phyloP scores from a whole-genome alignment of 768 basidiomycete genomes.

The Candolleomyces aberdarensis region DNA sequence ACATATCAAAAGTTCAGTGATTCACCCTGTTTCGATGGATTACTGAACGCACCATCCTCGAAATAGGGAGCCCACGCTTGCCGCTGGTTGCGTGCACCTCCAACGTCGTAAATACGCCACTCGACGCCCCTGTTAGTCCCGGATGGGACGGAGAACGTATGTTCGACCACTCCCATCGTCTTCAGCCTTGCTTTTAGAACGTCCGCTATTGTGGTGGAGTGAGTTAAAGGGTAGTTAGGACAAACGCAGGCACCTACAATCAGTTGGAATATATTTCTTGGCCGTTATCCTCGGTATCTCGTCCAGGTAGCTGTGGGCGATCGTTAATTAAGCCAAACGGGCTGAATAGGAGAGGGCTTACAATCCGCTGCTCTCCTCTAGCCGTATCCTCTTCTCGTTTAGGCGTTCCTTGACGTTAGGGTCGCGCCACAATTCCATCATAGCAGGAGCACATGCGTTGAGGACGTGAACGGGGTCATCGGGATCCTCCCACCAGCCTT shows the following conservation, averaged over 20 bases:
- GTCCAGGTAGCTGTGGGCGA: constrained; percentile 62
- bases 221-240: neutral
- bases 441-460: constrained; percentile 57
- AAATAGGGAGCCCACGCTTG: constrained; percentile 90
- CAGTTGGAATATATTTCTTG: constrained; percentile 77
- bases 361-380: constrained; percentile 88
- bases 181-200: constrained; percentile 80
- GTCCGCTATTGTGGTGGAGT: constrained; percentile 46
- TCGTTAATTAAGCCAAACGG: constrained; percentile 6
- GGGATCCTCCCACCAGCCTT: constrained; percentile 86
- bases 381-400: constrained; percentile 59
- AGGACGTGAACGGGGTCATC: constrained; percentile 76
- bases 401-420: constrained; percentile 60
- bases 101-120: constrained; percentile 87
- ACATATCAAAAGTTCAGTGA: constrained; percentile 9
- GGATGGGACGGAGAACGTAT: constrained; percentile 65
- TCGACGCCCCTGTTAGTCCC: constrained; percentile 55
- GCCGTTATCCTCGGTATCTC: constrained; percentile 79
- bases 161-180: constrained; percentile 79
- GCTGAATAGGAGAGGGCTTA: constrained; percentile 35
- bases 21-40: neutral
- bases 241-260: constrained; percentile 39
- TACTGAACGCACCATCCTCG: constrained; percentile 59
- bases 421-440: constrained; percentile 78
- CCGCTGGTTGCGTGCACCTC: constrained; percentile 76